phyloP scores from a whole-genome alignment of 768 basidiomycete species.

The Rhodosporidiobolus odoratus region DNA sequence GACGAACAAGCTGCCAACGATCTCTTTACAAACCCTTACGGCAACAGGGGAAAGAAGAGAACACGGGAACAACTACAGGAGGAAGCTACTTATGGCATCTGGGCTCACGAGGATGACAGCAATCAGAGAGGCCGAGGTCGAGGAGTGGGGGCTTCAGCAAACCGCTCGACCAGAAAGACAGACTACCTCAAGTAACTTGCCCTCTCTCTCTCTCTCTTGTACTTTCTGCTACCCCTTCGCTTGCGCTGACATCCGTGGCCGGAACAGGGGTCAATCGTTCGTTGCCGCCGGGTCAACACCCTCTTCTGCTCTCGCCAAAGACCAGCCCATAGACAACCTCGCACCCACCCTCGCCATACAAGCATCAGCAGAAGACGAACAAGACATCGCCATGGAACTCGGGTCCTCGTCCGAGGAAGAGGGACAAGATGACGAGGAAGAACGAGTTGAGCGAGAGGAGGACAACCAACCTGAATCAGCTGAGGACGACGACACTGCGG shows the following conservation, averaged over 20 bases:
- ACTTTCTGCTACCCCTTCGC: not conserved
- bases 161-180: not conserved
- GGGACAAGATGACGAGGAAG: constrained; percentile 50
- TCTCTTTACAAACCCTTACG: constrained; percentile 71
- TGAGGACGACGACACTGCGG: not conserved
- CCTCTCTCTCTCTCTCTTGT: not conserved
- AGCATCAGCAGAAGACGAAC: constrained; percentile 23
- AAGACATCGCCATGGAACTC: constrained; percentile 28
- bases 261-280: constrained; percentile 25
- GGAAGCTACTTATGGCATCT: constrained; percentile 69
- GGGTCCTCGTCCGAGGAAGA: constrained; percentile 43
- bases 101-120: constrained; percentile 66
- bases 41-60: constrained; percentile 46
- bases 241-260: not conserved
- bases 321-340: constrained; percentile 45
- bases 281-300: constrained; percentile 23
- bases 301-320: constrained; percentile 48
- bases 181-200: constrained; percentile 59
- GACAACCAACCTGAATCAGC: constrained; percentile 30
- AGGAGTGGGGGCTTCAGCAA: constrained; percentile 29
- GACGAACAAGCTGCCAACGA: constrained; percentile 56
- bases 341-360: constrained; percentile 46
- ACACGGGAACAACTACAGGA: constrained; percentile 65
- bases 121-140: constrained; percentile 43
- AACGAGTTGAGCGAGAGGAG: constrained; percentile 37